These are phyloP conservation scores for Lentinula novae-zelandiae DNA, from an alignment of 1,284 basidiomycete species.

Conservation along the genomic window DNA sequence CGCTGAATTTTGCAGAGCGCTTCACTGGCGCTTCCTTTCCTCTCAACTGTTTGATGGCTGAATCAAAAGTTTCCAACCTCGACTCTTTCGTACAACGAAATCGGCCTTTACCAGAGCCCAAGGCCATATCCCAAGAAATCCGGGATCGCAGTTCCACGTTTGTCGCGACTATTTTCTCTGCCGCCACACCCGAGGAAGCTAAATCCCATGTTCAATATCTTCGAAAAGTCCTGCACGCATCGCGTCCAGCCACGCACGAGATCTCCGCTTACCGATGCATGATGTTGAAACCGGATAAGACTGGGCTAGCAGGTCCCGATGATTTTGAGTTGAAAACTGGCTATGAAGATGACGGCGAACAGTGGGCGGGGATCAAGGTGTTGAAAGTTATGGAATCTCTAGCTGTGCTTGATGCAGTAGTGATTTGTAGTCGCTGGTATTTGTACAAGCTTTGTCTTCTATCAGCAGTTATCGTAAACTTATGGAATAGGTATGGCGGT, in stretches of 20 bases:
- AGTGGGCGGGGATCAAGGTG: slow-evolving; percentile 54
- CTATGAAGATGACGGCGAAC: slow-evolving; percentile 69
- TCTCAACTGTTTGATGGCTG: background rate
- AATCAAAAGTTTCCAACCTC: slow-evolving; percentile 27
- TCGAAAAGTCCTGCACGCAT: slow-evolving; percentile 46
- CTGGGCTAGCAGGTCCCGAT: slow-evolving; percentile 65
- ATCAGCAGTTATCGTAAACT: background rate
- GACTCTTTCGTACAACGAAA: slow-evolving; percentile 51
- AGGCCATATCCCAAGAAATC: slow-evolving; percentile 68
- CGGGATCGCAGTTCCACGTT: slow-evolving; percentile 70
- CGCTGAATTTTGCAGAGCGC: too few species aligned
- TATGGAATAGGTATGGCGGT: slow-evolving; percentile 67
- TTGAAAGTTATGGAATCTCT: slow-evolving; percentile 69
- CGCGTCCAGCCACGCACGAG: slow-evolving; percentile 62
- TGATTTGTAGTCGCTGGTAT: slow-evolving; percentile 72
- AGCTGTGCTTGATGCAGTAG: slow-evolving; percentile 58
- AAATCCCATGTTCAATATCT: slow-evolving; percentile 43
- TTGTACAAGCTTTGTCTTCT: slow-evolving; percentile 21
- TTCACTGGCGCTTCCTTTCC: too few species aligned
- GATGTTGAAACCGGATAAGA: slow-evolving; percentile 49
- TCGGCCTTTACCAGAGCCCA: slow-evolving; percentile 41
- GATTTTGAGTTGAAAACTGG: slow-evolving; percentile 66
- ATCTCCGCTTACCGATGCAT: slow-evolving; percentile 76
- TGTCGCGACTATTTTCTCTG: slow-evolving; percentile 56
- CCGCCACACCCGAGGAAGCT: slow-evolving; percentile 45